phyloP scores from a whole-genome alignment of 768 basidiomycete genomes.

The Leucocoprinus sp. region DNA sequence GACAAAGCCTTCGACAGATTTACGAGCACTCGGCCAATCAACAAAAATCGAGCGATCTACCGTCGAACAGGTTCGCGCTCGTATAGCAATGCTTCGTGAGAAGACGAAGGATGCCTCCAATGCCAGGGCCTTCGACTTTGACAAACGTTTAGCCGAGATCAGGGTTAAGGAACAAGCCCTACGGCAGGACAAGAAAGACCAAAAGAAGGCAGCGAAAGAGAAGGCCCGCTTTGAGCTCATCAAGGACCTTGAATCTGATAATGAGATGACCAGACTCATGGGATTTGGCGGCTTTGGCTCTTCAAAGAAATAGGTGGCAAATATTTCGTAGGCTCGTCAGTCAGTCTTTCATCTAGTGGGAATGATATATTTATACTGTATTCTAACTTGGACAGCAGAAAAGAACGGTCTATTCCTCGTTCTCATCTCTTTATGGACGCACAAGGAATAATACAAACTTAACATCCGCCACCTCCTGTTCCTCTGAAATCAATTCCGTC shows the following conservation, averaged over 20 bases:
- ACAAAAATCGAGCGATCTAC: constrained; percentile 89
- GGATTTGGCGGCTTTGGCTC: constrained; percentile 88
- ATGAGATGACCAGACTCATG: constrained; percentile 77
- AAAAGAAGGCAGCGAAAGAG: constrained; percentile 74
- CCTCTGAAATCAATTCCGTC: constrained; percentile 68
- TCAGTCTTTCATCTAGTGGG: background rate
- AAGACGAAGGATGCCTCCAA: constrained; percentile 75
- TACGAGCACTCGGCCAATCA: constrained; percentile 91
- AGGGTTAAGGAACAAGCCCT: constrained; percentile 60
- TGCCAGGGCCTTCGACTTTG: constrained; percentile 93
- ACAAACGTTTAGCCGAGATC: constrained; percentile 78
- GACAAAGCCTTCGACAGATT: constrained; percentile 43
- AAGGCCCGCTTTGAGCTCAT: constrained; percentile 59
- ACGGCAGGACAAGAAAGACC: constrained; percentile 68
- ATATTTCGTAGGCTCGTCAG: constrained; percentile 5
- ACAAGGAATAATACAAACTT: constrained; percentile 71
- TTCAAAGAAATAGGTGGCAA: constrained; percentile 56
- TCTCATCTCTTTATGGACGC: constrained; percentile 26
- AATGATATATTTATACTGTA: constrained; percentile 20
- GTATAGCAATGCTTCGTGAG: constrained; percentile 82
- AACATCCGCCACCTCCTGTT: constrained; percentile 76
- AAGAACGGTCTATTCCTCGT: constrained; percentile 17
- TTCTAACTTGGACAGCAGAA: constrained; percentile 16
- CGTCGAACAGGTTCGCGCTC: constrained; percentile 83
- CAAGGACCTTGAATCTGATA: constrained; percentile 38